Evolutionary conservation across 106 monocot species (phyloP), one percentile per base, ranked within the genome.

Genomic region (Xerophyta viscosa): DNA sequence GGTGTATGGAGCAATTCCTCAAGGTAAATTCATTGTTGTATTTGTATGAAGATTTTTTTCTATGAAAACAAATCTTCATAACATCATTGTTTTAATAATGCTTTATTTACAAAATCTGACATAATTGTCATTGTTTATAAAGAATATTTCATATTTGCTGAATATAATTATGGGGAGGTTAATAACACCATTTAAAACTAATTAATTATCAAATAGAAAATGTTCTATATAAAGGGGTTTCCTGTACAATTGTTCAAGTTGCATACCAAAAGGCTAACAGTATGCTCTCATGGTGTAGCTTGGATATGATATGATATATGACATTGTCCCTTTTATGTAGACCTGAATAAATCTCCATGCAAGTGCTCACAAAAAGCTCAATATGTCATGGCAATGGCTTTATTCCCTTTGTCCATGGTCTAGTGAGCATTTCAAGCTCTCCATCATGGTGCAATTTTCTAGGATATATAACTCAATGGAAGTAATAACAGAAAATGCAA

Each of bases 1-100:
- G 63, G 72, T 20, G 56, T 88, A 44, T 83, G 88, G 88, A 83
- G 68, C 52, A 88, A 79, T 61, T 76, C 79, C 57, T 80, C 83
- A 18, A 88, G 83, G 83, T 83, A 33, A 33, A 33, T 33, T 33
- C 33, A 6, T 33, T 6, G 33, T 33, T 33, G 5, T 11, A 33
- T 11, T 33, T 33, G 5, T 6, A 33, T 33, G 7, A 33, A 33
- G 33, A 39, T 8, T 39, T 3, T 39, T 39, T 12, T 39, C 13
- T 12, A 1, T 39, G 10, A 39, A 36, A 39, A 12, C 13, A 10
- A 39, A 39, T 1, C 6, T 39, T 15, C 15, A 39, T 10, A 39
- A 39, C 39, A 39, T n/a, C 15, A 39, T 10, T 39, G n/a, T n/a
- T n/a, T n/a, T n/a, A n/a, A n/a, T n/a, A n/a, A n/a, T n/a, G n/a